phyloP scores from a whole-genome alignment of 768 basidiomycete species.

The Boletus subcaerulescens region DNA sequence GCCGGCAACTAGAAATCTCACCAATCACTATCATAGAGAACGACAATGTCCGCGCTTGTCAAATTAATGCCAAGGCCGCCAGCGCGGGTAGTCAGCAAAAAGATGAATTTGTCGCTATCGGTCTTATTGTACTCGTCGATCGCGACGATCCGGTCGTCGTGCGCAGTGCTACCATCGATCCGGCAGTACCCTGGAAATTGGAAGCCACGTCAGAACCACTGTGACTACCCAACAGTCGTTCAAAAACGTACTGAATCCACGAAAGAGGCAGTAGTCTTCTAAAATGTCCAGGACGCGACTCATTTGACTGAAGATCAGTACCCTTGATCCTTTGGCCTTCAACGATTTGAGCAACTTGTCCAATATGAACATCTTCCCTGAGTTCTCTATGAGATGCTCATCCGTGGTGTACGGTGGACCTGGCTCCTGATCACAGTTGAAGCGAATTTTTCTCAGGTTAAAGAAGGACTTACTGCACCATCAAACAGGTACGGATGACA shows the following conservation, averaged over 20 bases:
- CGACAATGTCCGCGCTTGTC: constrained; percentile 91
- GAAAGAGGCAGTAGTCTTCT: constrained; percentile 95
- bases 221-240: not conserved
- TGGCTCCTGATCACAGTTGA: constrained; percentile 62
- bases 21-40: constrained; percentile 97
- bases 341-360: constrained; percentile 87
- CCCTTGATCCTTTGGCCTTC: constrained; percentile 91
- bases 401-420: constrained; percentile 98
- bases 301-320: constrained; percentile 99
- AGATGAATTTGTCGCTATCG: constrained; percentile 92
- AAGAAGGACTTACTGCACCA: constrained; percentile 59
- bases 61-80: constrained; percentile 97
- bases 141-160: constrained; percentile 91
- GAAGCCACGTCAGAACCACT: constrained; percentile 1
- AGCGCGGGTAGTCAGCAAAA: constrained; percentile 93
- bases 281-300: constrained; percentile 95
- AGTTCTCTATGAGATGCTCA: constrained; percentile 91
- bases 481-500: constrained; percentile 93
- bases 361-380: constrained; percentile 96
- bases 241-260: constrained; percentile 68
- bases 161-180: constrained; percentile 93
- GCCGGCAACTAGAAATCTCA: constrained; percentile 29
- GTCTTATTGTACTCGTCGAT: constrained; percentile 99
- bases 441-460: not conserved
- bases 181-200: constrained; percentile 79